Evolutionary conservation across 2,329 filamentous ascomycete species (phyloP), one percentile per base, ranked within the genome.

Genomic region (Cercospora beticola): DNA sequence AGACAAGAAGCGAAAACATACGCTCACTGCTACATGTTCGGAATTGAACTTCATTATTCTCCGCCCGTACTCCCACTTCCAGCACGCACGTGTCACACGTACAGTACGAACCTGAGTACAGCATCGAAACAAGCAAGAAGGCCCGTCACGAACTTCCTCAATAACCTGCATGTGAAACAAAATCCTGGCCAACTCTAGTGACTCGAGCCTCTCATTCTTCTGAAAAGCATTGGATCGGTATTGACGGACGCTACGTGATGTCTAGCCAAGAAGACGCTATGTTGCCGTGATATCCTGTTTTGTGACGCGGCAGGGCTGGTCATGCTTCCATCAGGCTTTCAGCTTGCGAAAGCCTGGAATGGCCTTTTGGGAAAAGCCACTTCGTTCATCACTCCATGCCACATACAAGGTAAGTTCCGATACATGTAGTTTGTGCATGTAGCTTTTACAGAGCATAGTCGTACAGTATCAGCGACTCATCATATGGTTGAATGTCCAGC

Each of bases 191-290:
- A n/a, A 40, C 16, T 14, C 16, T 40, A n/a, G 36, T n/a, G 36
- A 40, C 36, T 40, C 49, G 49, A 21, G 49, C 6, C 23, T 54
- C 3, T 1, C 1, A 2, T 23, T 54, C 4, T 9, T 28, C 2
- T 5, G 2, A 6, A 14, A 4, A 21, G 23, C 49, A 58, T 58
- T 58, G 54, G 54, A 33, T 58, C 54, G 54, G 54, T 31, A 30
- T 18, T 7, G 28, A 58, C 54, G 54, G 54, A 58, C 16, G 30
- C 54, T 58, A 58, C 26, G 12, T 58, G 21, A 28, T 58, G 54
- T 58, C 54, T 21, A 58, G 54, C 54, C 54, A 58, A 58, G 54
- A 58, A 30, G 54, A 31, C 54, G 23, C 54, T 58, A 58, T 26
- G 54, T n/a, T 58, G 54, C 54, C 54, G 54, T 30, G 26, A 33